A percentile compares a stretch with the other conserved stretches of the same genome.
These are phyloP conservation scores for Andrographis paniculata DNA, from an alignment of 305 asterid genomes.

Conservation along the genomic window DNA sequence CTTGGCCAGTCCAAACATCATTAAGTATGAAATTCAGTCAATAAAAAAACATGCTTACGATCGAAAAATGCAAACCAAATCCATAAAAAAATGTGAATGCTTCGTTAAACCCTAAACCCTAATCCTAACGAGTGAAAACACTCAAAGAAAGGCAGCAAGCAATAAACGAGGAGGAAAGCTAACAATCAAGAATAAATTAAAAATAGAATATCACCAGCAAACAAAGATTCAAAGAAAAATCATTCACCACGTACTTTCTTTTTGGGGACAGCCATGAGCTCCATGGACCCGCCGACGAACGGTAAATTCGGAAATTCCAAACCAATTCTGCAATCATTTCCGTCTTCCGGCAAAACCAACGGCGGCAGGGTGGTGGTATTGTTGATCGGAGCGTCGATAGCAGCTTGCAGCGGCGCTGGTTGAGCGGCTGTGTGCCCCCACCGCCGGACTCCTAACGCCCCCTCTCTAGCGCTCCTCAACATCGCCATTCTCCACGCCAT, in stretches of 20 bases:
- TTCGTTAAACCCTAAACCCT: no score
- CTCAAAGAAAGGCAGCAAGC: neutral
- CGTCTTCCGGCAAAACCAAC: constrained; percentile 52
- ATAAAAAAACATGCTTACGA: no score
- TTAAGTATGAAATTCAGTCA: no score
- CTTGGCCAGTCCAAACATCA: no score
- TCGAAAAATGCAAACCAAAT: no score
- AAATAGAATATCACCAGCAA: neutral
- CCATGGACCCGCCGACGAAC: constrained; percentile 44
- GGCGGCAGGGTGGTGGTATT: constrained; percentile 33
- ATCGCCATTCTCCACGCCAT: constrained; percentile 19
- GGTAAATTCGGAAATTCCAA: constrained; percentile 26
- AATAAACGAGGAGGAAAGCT: neutral
- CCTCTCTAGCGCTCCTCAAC: constrained; percentile 25
- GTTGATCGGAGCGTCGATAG: constrained; percentile 20
- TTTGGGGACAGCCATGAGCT: constrained; percentile 91
- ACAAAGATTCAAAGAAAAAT: neutral
- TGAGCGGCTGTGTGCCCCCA: constrained; percentile 43
- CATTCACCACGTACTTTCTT: constrained; percentile 37
- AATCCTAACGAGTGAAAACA: neutral
- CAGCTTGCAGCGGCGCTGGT: constrained; percentile 40
- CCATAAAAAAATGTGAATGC: no score
- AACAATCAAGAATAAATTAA: no score
- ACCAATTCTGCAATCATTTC: constrained; percentile 18
- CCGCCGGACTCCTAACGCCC: constrained; percentile 28